Evolutionary conservation across 768 basidiomycete genomes (phyloP), one percentile per base, ranked within the genome.

Genomic region (Tricholoma saponaceum): DNA sequence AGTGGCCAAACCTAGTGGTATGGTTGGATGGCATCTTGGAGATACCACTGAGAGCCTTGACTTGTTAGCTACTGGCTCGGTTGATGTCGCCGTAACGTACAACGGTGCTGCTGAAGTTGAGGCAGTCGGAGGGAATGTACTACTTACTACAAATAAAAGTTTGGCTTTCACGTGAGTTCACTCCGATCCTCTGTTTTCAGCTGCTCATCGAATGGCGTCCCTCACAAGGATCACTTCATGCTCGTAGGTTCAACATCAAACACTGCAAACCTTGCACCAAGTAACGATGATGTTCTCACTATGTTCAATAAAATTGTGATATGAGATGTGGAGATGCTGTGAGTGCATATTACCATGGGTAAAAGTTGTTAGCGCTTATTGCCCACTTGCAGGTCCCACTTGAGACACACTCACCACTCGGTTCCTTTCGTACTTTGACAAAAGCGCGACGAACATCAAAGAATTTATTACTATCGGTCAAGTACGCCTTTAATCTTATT

Each of bases 381-480:
- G 6, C 18, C 16, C 41, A 18, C 66, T 28, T 16, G n/a, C 23
- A 52, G 51, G 39, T n/a, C 22, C 51, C 51, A 10, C 51, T 33
- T 14, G 35, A 18, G 13, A 39, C 20, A 5, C 51, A n/a, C 9
- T 20, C 51, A 2, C 39, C 33, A 37, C 33, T 5, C 55, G 49
- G 26, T 56, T 39, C 51, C 51, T 52, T 30, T 52, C 51, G 13
- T 32, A 32, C 41, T 84, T 72, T 58, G 83, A 85, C 60, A 84
- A 83, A 60, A 80, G 80, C 53, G 82, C 83, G 8, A 83, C 82
- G 0, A 83, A 84, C 62, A 82, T 84, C 66, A 84, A 82, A 58
- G 81, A 83, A 58, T 84, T 82, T 56, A 71, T 74, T 39, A 69
- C 65, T 9, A 81, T 83, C 23, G 81, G 82, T 7, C 81, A 83